Conservation (phyloP, 2,329 filamentous ascomycete species). For the Monilinia vaccinii-corymbosi region DNA sequence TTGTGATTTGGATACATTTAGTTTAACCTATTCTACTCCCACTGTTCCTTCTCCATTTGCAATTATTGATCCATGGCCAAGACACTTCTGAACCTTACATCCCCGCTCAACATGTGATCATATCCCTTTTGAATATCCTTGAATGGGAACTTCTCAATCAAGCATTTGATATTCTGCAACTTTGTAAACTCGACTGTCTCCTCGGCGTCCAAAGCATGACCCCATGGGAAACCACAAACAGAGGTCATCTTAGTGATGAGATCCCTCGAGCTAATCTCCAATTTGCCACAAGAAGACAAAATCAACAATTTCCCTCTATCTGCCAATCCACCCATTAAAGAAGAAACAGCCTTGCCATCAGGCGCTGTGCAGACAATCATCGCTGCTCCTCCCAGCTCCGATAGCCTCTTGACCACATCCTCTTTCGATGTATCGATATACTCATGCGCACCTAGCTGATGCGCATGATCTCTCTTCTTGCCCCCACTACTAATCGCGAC, state of each 20-base stretch:
- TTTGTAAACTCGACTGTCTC: conserved; percentile 59
- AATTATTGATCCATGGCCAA: conserved; percentile 18
- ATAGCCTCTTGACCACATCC: conserved; percentile 40
- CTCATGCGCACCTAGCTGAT: conserved; percentile 49
- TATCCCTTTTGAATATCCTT: conserved; percentile 32
- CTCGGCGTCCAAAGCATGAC: conserved; percentile 52
- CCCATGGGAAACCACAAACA: conserved; percentile 55
- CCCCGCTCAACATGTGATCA: conserved; percentile 25
- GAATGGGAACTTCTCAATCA: conserved; percentile 57
- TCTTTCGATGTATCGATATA: conserved; percentile 48
- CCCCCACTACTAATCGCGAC: conserved; percentile 58
- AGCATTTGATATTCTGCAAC: conserved; percentile 51
- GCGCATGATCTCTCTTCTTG: conserved; percentile 59
- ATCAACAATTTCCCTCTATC: conserved; percentile 49
- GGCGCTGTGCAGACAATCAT: conserved; percentile 56
- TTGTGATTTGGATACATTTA: no score
- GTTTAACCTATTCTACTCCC: no score
- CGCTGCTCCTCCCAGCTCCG: conserved; percentile 50
- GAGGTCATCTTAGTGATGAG: conserved; percentile 45
- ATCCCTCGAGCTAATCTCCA: conserved; percentile 36
- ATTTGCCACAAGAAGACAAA: conserved; percentile 42
- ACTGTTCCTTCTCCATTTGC: no score
- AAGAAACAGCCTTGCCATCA: conserved; percentile 44
- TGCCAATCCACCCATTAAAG: conserved; percentile 45
- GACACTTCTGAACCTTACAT: conserved; percentile 25